Base-by-base conservation (phyloP, 2,329 filamentous ascomycete species). In the Sclerotiophoma versabilis region DNA sequence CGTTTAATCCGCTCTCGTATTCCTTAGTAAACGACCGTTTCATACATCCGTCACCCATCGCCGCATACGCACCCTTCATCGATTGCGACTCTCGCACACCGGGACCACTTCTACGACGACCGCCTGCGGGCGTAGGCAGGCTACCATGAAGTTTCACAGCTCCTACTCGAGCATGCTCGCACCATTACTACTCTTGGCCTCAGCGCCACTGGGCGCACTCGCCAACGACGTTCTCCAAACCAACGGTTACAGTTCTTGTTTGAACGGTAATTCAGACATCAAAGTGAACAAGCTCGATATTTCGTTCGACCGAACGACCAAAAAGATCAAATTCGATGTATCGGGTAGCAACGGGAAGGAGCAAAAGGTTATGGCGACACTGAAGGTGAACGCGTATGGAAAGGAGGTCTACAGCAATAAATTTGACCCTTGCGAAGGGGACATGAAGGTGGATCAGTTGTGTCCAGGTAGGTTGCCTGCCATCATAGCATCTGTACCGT, bases 351-450 rank as follows among this genome's bases (percentile, higher is more conserved):
- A 90, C 72, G 76, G 77, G 48, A 84, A 84, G 71, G 76, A 83
- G 63, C 91, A 95, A 74, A 93, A 96, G 63, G 91, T 98, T 56
- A 90, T 84, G 49, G 93, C 92, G 12, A 79, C 79, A 14, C 80
- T 98, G 54, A 83, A 85, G 19, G 90, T 97, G 32, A 89, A 83
- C 22, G 93, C 93, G 8, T 98, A 98, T 70, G 95, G 95, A 55
- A 85, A 85, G 54, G 76, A 89, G 57, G 85, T 97, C 20, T 98
- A 96, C 77, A 81, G 83, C 32, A 90, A 91, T 55, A 79, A 78
- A 4, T 96, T 98, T 76, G 87, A 97, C 69, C 95, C 95, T 29
- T 99, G 95, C 75, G 83, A 87, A 15, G 64, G 77, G 2, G 76
- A 71, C 30, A 92, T 87, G 15, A 87, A 84, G 62, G 83, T 97